Base-by-base conservation (phyloP, 352 stramenopile species). In the Poterioochromonas sp. region DNA sequence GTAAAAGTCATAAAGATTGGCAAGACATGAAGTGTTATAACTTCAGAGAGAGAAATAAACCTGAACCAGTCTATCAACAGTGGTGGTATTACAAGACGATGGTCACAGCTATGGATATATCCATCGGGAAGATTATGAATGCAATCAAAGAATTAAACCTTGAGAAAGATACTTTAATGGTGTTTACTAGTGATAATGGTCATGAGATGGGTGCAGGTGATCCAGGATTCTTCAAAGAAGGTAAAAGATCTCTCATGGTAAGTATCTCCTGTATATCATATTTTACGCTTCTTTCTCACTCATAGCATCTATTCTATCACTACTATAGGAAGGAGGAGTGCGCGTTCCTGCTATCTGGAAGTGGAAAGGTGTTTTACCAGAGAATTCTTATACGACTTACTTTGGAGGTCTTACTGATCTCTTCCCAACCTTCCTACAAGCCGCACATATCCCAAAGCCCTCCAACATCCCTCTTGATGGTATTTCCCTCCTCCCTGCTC, bases 101-200 rank as follows among this genome's bases (percentile, higher is more conserved):
- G 62, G 39, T 88, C 0, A 40, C 83, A 68, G 84, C 86, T 79
- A 87, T 88, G 83, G 84, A 88, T 76, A 84, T 80, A 81, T 86
- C 86, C 51, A 76, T 80, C 29, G 84, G 83, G 11, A 1, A 80
- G 47, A 76, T 88, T n/a, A 43, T 86, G 2, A 12, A 80, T 39
- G 40, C 53, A 0, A 60, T 87, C 3, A 44, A 69, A 65, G 43
- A 79, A 53, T 35, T 79, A 0, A 65, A 64, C n/a, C 34, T 83
- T 37, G 76, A 82, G 41, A 76, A 86, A 47, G 49, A 86, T 35
- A 86, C 83, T 41, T 34, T 86, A 1, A 73, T 86, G 71, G 69
- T 85, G 0, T 86, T 86, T 49, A 85, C 83, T 20, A 83, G 78
- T 44, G 83, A 86, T 71, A 84, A 87, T 63, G 84, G 84, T 8